Percentiles rank a stretch among this genome's conserved stretches.
phyloP scores from a whole-genome alignment of 331 rosid genomes.

The Rhamnella rubrinervis region DNA sequence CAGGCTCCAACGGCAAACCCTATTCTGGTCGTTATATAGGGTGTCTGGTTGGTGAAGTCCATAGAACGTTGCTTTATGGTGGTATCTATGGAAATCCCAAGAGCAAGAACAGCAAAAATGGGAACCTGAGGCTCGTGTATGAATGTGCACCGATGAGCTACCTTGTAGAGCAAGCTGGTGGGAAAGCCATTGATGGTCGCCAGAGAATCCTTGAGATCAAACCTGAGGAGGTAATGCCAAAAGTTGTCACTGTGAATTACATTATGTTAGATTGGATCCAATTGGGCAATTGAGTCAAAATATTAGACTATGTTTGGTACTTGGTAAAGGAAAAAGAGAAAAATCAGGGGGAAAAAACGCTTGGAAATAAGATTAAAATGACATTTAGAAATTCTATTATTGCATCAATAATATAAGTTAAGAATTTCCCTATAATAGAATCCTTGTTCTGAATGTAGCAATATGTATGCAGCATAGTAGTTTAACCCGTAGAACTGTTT shows the following conservation, averaged over 20 bases:
- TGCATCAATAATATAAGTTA: too few species aligned
- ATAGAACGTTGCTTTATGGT: slow-evolving; percentile 36
- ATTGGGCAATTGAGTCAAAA: too few species aligned
- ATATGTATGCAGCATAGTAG: too few species aligned
- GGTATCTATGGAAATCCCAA: slow-evolving; percentile 47
- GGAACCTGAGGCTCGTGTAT: slow-evolving; percentile 38
- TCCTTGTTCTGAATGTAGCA: too few species aligned
- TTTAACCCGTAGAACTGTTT: too few species aligned
- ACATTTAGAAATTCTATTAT: too few species aligned
- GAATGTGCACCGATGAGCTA: slow-evolving; percentile 54
- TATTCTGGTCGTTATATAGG: slow-evolving; percentile 45
- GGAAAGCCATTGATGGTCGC: slow-evolving; percentile 37
- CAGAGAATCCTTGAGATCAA: slow-evolving; percentile 36
- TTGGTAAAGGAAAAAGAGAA: too few species aligned
- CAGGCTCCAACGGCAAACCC: slow-evolving; percentile 31
- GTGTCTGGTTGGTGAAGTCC: slow-evolving; percentile 42
- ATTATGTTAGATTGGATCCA: not conserved
- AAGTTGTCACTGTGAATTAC: not conserved
- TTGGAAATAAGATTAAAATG: too few species aligned
- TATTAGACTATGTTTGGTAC: too few species aligned
- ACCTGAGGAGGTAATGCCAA: slow-evolving; percentile 26
- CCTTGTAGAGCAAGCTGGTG: slow-evolving; percentile 41
- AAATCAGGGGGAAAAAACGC: too few species aligned
- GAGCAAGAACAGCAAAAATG: slow-evolving; percentile 31
- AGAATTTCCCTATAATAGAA: too few species aligned